Evolutionary conservation across 1,139 yeast species (phyloP).

Genomic region (Scheffersomyces insectosa): DNA sequence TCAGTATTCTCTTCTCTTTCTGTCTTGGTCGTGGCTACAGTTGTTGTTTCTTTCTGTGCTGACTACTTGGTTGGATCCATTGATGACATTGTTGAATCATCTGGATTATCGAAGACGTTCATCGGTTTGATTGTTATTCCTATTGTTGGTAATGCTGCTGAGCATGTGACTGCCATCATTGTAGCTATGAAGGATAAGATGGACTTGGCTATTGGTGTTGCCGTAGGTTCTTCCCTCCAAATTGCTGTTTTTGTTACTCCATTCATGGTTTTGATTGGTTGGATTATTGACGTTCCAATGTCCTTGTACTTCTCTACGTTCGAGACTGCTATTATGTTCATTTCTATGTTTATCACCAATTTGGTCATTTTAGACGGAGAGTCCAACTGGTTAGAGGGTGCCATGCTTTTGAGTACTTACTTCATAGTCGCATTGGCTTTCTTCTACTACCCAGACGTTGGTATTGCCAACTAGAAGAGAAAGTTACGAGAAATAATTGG

Average conservation of each 20-base stretch:
- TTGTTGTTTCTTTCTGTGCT: slow-evolving; percentile 88
- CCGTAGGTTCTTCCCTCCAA: slow-evolving; percentile 95
- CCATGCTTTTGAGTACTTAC: slow-evolving; percentile 85
- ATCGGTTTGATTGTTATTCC: slow-evolving; percentile 93
- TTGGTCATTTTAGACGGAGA: slow-evolving; percentile 91
- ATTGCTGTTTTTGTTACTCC: slow-evolving; percentile 95
- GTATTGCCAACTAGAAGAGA: slow-evolving; percentile 4
- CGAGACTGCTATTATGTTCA: slow-evolving; percentile 88
- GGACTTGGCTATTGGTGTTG: slow-evolving; percentile 97
- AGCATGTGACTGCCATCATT: slow-evolving; percentile 92
- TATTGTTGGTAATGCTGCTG: slow-evolving; percentile 98
- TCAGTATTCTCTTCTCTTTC: slow-evolving; percentile 42
- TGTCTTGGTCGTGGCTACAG: slow-evolving; percentile 62
- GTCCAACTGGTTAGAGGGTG: slow-evolving; percentile 96
- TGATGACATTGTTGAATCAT: slow-evolving; percentile 77
- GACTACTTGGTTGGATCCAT: slow-evolving; percentile 92
- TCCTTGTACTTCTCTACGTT: slow-evolving; percentile 86
- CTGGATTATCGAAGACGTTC: slow-evolving; percentile 91
- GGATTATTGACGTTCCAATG: slow-evolving; percentile 92
- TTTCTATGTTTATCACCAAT: slow-evolving; percentile 84
- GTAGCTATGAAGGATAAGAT: slow-evolving; percentile 96
- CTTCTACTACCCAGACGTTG: slow-evolving; percentile 68
- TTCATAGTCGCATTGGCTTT: slow-evolving; percentile 85
- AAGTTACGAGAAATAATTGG: too few relatives aligned
- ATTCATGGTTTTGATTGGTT: slow-evolving; percentile 87